These are phyloP conservation scores for Apiospora pterosperma DNA, from an alignment of 2,329 filamentous ascomycete species.

Conservation along the genomic window DNA sequence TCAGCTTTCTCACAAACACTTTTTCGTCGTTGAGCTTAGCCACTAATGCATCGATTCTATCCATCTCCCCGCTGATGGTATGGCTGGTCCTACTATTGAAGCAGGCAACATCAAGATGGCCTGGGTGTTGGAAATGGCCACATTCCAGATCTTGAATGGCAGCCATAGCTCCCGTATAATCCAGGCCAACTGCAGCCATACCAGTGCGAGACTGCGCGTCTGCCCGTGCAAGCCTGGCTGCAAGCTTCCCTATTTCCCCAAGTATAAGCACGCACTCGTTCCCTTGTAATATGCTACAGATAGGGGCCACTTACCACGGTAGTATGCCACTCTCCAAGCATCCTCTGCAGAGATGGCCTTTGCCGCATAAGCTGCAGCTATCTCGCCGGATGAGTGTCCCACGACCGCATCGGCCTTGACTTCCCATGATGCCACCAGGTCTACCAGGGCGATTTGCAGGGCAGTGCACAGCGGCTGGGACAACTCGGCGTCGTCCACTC, in stretches of 20 bases:
- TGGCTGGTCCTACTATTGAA: conserved; percentile 28
- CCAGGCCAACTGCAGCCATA: conserved; percentile 29
- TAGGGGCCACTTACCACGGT: conserved; percentile 12
- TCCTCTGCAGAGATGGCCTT: conserved; percentile 20
- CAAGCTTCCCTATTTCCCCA: no score
- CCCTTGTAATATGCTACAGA: no score
- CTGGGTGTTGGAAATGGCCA: no score
- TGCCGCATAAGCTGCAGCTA: conserved; percentile 26
- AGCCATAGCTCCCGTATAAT: conserved; percentile 17
- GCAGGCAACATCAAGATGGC: conserved; percentile 24
- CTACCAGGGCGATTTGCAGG: conserved; percentile 26
- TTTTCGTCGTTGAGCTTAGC: conserved; percentile 17
- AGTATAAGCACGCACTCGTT: no score
- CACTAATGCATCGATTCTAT: conserved; percentile 21
- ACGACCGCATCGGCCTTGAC: conserved; percentile 21
- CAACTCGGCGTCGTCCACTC: conserved; percentile 29
- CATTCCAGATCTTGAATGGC: no score
- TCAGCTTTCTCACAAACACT: conserved; percentile 28
- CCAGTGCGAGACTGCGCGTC: conserved; percentile 11
- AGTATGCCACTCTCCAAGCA: conserved; percentile 17
- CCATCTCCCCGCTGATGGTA: conserved; percentile 25
- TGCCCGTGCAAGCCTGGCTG: conserved; percentile 18
- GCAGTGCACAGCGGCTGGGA: conserved; percentile 27
- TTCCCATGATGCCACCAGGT: conserved; percentile 18
- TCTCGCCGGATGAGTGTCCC: conserved; percentile 33